These are phyloP conservation scores for Neurospora crassa DNA, from an alignment of 2,329 filamentous ascomycete species.

Conservation along the genomic window DNA sequence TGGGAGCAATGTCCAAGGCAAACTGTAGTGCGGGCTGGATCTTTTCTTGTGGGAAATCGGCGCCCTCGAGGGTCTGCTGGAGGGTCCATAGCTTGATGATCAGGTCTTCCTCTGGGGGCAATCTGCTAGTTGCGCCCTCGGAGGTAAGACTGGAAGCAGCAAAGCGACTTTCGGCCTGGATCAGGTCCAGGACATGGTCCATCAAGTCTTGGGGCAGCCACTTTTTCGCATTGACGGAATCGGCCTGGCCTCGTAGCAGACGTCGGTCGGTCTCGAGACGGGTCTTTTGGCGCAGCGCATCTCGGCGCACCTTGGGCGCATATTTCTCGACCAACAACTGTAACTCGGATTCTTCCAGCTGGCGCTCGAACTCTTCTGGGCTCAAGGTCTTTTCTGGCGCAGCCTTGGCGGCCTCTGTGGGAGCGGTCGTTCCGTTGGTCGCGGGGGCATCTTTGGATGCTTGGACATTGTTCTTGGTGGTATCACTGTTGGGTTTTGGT, in stretches of 20 bases:
- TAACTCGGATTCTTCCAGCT: conserved; percentile 83
- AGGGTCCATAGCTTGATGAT: conserved; percentile 77
- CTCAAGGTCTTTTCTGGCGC: conserved; percentile 44
- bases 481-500: conserved; percentile 12
- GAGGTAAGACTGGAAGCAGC: conserved; percentile 38
- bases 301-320: conserved; percentile 66
- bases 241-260: conserved; percentile 69
- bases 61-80: conserved; percentile 57
- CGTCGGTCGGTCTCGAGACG: conserved; percentile 80
- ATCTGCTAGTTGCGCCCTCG: conserved; percentile 40
- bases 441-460: conserved; percentile 15
- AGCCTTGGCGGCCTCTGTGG: conserved; percentile 15
- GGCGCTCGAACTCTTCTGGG: conserved; percentile 81
- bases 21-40: conserved; percentile 56
- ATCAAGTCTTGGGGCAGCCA: conserved; percentile 77
- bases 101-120: conserved; percentile 66
- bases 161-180: conserved; percentile 55
- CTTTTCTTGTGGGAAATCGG: conserved; percentile 57
- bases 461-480: conserved; percentile 13
- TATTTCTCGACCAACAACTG: conserved; percentile 82
- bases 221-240: conserved; percentile 59
- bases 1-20: conserved; percentile 57
- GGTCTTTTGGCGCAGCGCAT: conserved; percentile 64
- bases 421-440: conserved; percentile 13
- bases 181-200: conserved; percentile 66